phyloP scores from a whole-genome alignment of 768 basidiomycete genomes.

The Phlebiopsis gigantea region DNA sequence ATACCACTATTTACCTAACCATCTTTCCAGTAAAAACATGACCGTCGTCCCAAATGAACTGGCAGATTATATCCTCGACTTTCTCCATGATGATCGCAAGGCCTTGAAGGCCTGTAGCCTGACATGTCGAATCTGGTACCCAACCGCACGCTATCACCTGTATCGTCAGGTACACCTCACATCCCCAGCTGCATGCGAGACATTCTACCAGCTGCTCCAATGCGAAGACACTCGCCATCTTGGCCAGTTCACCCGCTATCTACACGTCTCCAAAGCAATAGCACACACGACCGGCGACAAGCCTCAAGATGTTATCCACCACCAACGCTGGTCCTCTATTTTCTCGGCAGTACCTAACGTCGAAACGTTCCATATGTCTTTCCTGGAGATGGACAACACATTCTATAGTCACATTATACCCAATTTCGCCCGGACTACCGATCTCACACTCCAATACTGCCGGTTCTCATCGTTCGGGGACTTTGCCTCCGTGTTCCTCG shows the following conservation, averaged over 20 bases:
- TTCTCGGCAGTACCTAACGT: conserved; percentile 6
- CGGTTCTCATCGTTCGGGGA: conserved; percentile 21
- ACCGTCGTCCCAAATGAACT: conserved; percentile 30
- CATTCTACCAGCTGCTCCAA: conserved; percentile 17
- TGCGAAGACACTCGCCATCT: conserved; percentile 13
- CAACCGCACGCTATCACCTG: conserved; percentile 25
- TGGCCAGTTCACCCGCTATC: conserved; percentile 18
- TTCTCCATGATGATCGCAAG: conserved; percentile 24
- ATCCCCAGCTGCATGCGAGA: conserved; percentile 1
- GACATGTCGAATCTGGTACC: conserved; percentile 24
- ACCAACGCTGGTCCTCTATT: neutral
- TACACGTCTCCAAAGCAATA: conserved; percentile 9
- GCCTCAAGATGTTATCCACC: neutral
- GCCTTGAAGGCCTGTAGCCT: conserved; percentile 21
- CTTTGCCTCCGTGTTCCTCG: conserved; percentile 19
- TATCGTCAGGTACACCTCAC: conserved; percentile 19
- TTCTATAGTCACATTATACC: neutral
- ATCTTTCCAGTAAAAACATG: conserved; percentile 10
- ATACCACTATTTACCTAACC: neutral
- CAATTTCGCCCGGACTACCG: conserved; percentile 13
- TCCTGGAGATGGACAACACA: neutral
- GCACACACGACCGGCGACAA: neutral
- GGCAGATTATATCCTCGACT: conserved; percentile 29
- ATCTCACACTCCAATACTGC: conserved; percentile 21
- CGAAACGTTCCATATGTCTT: conserved; percentile 1